phyloP scores from a whole-genome alignment of 352 stramenopile species.

The Globisporangium splendens region DNA sequence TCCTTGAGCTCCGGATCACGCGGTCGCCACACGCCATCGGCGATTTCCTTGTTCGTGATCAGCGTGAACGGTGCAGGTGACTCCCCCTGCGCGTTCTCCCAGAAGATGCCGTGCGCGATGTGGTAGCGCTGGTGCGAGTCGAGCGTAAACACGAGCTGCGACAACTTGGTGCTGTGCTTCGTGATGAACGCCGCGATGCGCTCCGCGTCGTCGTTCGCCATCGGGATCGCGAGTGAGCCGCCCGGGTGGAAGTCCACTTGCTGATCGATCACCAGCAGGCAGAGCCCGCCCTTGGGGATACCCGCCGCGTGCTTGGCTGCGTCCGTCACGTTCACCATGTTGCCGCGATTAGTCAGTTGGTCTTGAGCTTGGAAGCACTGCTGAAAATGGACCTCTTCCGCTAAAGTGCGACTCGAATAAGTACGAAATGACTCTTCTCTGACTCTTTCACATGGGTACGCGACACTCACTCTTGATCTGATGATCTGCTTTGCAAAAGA shows the following conservation, averaged over 20 bases:
- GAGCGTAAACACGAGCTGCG: slow-evolving; percentile 93
- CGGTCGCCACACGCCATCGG: slow-evolving; percentile 46
- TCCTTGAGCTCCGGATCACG: slow-evolving; percentile 62
- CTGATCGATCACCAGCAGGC: slow-evolving; percentile 93
- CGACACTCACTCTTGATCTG: background rate
- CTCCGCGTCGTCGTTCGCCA: slow-evolving; percentile 85
- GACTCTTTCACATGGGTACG: background rate
- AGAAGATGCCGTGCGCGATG: slow-evolving; percentile 95
- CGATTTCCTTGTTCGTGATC: slow-evolving; percentile 87
- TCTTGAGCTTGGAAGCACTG: background rate
- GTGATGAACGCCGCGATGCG: slow-evolving; percentile 89
- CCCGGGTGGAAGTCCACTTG: slow-evolving; percentile 96
- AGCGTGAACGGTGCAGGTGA: slow-evolving; percentile 90
- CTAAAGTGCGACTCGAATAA: slow-evolving; percentile 1
- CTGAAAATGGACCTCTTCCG: slow-evolving; percentile 2
- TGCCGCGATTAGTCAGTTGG: slow-evolving; percentile 8
- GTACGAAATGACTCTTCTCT: background rate
- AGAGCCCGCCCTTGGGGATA: slow-evolving; percentile 44
- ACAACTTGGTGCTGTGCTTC: slow-evolving; percentile 48
- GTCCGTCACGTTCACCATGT: slow-evolving; percentile 23
- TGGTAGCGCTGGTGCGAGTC: slow-evolving; percentile 96
- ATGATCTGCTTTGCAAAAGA: no score
- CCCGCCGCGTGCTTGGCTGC: slow-evolving; percentile 35
- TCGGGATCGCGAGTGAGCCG: slow-evolving; percentile 94
- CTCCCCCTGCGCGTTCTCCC: slow-evolving; percentile 62